phyloP scores from a whole-genome alignment of 768 basidiomycete genomes.

The Lenzites betulinus region DNA sequence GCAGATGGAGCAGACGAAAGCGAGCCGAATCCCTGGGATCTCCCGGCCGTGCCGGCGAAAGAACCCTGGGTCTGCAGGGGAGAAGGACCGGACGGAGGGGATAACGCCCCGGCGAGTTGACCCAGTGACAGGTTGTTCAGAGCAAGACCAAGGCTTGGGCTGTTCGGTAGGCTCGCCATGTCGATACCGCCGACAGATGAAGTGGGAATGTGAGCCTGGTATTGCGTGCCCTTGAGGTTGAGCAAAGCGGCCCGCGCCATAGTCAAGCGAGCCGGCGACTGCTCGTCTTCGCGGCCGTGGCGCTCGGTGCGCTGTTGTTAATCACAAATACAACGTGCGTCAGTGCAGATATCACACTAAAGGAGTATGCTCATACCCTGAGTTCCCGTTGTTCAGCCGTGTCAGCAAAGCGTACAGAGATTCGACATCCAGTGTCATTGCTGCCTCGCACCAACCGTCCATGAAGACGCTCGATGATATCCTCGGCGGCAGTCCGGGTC shows the following conservation, averaged over 20 bases:
- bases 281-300: constrained; percentile 57
- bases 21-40: background rate
- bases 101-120: background rate
- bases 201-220: constrained; percentile 30
- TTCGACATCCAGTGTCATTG: constrained; percentile 74
- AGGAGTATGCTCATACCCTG: constrained; percentile 48
- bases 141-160: constrained; percentile 12
- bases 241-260: constrained; percentile 79
- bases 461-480: constrained; percentile 75
- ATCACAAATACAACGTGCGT: background rate
- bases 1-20: background rate
- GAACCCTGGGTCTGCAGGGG: constrained; percentile 10
- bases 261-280: constrained; percentile 63
- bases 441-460: constrained; percentile 80
- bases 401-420: constrained; percentile 81
- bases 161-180: constrained; percentile 13
- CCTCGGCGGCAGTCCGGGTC: constrained; percentile 69
- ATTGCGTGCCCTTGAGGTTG: constrained; percentile 71
- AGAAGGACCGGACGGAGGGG: constrained; percentile 8
- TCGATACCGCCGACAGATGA: constrained; percentile 28
- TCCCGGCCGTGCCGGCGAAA: background rate
- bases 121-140: constrained; percentile 10
- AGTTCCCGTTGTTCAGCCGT: constrained; percentile 77
- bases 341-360: background rate
- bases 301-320: constrained; percentile 62